Conservation (phyloP, 2,329 filamentous ascomycete species). For the Ceratocystis cacaofunesta region DNA sequence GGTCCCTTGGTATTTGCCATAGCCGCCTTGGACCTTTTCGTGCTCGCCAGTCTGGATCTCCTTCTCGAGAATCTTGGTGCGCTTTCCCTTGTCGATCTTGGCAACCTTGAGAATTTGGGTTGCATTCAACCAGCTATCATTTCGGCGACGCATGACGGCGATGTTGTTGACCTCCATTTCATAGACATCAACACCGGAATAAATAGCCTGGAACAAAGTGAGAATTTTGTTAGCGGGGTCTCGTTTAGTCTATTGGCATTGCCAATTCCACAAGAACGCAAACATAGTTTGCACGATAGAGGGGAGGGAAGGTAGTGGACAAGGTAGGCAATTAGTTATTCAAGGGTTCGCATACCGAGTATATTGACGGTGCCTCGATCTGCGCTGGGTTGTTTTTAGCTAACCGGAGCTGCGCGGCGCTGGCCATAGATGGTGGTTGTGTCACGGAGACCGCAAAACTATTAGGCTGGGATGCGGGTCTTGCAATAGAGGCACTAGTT, state of each 20-base stretch:
- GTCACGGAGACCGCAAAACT: background rate
- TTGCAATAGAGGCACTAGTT: background rate
- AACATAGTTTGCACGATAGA: constrained; percentile 15
- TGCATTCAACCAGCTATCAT: constrained; percentile 93
- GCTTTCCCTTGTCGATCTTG: constrained; percentile 91
- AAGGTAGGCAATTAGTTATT: no score
- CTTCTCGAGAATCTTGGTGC: constrained; percentile 95
- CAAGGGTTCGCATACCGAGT: constrained; percentile 35
- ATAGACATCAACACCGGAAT: constrained; percentile 91
- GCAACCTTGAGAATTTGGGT: constrained; percentile 97
- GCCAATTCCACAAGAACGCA: no score
- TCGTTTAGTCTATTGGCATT: no score
- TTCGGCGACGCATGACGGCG: constrained; percentile 87
- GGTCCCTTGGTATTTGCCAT: constrained; percentile 97
- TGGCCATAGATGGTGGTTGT: background rate
- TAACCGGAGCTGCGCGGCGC: constrained; percentile 19
- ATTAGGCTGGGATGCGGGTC: background rate
- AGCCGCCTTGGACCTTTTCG: constrained; percentile 96
- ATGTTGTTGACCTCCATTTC: constrained; percentile 94
- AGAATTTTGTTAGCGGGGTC: background rate
- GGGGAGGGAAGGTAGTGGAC: background rate
- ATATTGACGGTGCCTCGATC: constrained; percentile 41
- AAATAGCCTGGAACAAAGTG: constrained; percentile 48
- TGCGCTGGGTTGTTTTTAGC: constrained; percentile 20
- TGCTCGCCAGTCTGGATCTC: constrained; percentile 93